These are phyloP conservation scores for Candida ortonii DNA, from an alignment of 805 yeast species.

Conservation along the genomic window DNA sequence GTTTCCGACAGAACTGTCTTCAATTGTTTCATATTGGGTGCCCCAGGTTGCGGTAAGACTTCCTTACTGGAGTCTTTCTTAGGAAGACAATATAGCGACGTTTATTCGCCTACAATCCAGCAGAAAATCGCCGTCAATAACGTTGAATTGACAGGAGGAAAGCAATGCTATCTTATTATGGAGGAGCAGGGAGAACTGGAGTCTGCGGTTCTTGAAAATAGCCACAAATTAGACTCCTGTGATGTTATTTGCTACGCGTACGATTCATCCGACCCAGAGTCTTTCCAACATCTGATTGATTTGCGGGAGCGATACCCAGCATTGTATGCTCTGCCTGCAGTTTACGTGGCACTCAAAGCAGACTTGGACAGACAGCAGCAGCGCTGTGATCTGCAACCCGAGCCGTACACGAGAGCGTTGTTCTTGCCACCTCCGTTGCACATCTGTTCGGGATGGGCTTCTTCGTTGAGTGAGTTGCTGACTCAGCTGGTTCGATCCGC, in stretches of 20 bases:
- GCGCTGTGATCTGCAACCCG: constrained; percentile 81
- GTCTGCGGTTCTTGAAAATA: constrained; percentile 75
- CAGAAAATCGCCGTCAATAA: constrained; percentile 86
- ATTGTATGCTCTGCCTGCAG: constrained; percentile 68
- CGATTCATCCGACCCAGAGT: constrained; percentile 95
- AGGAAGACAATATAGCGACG: constrained; percentile 65
- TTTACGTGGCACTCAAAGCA: constrained; percentile 91
- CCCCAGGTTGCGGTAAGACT: constrained; percentile 82
- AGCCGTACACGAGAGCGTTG: constrained; percentile 68
- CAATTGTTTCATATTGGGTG: constrained; percentile 85
- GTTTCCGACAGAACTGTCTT: constrained; percentile 86
- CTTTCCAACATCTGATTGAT: constrained; percentile 78
- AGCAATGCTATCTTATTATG: constrained; percentile 85
- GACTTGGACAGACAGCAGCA: constrained; percentile 96
- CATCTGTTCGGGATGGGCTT: constrained; percentile 85
- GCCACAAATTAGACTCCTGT: constrained; percentile 68
- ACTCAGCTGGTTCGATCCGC: constrained; percentile 89
- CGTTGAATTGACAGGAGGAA: constrained; percentile 91
- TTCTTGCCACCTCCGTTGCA: constrained; percentile 80
- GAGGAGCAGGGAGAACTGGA: constrained; percentile 90
- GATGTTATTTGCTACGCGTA: constrained; percentile 88
- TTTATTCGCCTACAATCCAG: constrained; percentile 76
- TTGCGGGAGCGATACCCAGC: constrained; percentile 58
- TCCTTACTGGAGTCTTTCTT: constrained; percentile 80
- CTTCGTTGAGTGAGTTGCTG: constrained; percentile 80